Evolutionary conservation across 139 green algal genomes (phyloP), one percentile per base, ranked within the genome.

Genomic region (Trebouxia sp.): DNA sequence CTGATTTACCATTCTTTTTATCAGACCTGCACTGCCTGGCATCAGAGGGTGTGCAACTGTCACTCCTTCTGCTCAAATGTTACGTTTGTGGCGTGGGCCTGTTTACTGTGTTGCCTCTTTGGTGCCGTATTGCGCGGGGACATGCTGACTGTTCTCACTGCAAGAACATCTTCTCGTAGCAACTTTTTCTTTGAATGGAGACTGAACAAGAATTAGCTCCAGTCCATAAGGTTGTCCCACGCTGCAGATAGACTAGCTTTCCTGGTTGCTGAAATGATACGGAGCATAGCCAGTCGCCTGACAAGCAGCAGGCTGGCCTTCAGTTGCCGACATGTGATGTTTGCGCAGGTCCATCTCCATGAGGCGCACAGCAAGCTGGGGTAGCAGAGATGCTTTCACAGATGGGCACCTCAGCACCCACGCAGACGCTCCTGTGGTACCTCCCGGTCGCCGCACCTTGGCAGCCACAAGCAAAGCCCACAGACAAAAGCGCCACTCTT

Each of bases 1-100:
- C 82, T 96, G 92, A 92, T 95, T 96, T 81, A 93, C 85, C 65
- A 87, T 95, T 1, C 92, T 90, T 0, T 77, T 95, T n/a, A 14
- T 81, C 41, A 32, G 83, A 41, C 87, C 85, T 24, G 12, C 42
- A 12, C 41, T n/a, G 26, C 39, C 69, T 11, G 26, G 11, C 3
- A 26, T 35, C 15, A 72, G 62, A 72, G 35, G 43, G 62, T 72
- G 24, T 45, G 62, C 28, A 5, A 39, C n/a, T n/a, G 6, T 66
- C n/a, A n/a, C n/a, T n/a, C 15, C 47, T 6, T 3, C 47, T 26
- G 47, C 47, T 17, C 47, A 4, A 2, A 53, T 5, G 15, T 6
- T 53, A 17, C 47, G 15, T 17, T 53, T 53, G 2, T 53, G 15
- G 47, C 20, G 20, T 14, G 1, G 1, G 47, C 47, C n/a, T n/a